Evolutionary conservation across 1,284 basidiomycete species (phyloP), one percentile per base, ranked within the genome.

Genomic region (Ceratobasidium sp.): DNA sequence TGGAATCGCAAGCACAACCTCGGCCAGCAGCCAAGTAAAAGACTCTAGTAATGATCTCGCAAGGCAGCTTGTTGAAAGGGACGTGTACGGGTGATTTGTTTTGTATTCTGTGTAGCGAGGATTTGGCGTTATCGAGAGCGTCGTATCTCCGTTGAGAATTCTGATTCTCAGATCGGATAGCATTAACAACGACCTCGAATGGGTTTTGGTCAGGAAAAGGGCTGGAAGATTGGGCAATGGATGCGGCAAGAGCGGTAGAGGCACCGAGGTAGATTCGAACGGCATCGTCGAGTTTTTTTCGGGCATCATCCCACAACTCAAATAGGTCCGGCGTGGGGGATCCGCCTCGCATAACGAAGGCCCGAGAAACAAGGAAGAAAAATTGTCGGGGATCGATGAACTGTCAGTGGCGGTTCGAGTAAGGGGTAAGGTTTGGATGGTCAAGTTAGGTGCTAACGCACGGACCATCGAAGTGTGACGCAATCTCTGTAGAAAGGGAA

Each of bases 401-500:
- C n/a, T n/a, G n/a, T n/a, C n/a, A n/a, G n/a, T n/a, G n/a, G n/a
- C n/a, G n/a, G n/a, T n/a, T n/a, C n/a, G n/a, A n/a, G n/a, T n/a
- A n/a, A n/a, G n/a, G n/a, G n/a, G n/a, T n/a, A n/a, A n/a, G n/a
- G n/a, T n/a, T n/a, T n/a, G n/a, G n/a, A n/a, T n/a, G 22, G 19
- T 11, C 11, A 59, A 59, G 24, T 8, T 5, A 44, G 15, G 41
- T n/a, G 60, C 60, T 47, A 50, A 22, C 45, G 62, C 62, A 65
- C 62, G 19, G 62, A 50, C 62, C 62, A 65, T 29, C n/a, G 15
- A 22, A 48, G n/a, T 41, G 44, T 14, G 48, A 1, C 48, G 48
- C n/a, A 65, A 48, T 48, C 27, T 47, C 62, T 8, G 6, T 8
- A 24, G 45, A 27, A 62, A 62, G n/a, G 19, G 50, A 71, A 71